phyloP scores from a whole-genome alignment of 2,329 filamentous ascomycete genomes.

The Phialophora expanda region DNA sequence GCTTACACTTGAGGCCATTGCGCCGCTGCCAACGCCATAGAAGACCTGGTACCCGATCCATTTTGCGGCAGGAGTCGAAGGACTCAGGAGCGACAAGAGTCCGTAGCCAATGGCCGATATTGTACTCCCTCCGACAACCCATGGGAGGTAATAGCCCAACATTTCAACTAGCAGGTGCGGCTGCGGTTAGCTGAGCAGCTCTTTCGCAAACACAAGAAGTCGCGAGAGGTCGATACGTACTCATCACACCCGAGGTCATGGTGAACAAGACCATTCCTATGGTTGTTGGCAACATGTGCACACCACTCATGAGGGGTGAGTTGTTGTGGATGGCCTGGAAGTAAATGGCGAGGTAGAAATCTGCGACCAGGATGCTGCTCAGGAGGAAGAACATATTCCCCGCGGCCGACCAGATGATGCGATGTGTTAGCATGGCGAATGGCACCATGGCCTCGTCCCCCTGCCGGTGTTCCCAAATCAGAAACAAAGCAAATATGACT shows the following conservation, averaged over 20 bases:
- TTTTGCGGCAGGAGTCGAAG: conserved; percentile 32
- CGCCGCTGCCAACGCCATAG: conserved; percentile 6
- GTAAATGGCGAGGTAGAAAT: conserved; percentile 48
- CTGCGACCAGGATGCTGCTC: conserved; percentile 40
- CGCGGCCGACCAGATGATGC: conserved; percentile 43
- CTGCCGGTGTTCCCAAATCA: conserved; percentile 45
- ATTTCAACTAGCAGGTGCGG: background rate
- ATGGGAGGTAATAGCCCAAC: conserved; percentile 26
- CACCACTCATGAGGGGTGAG: conserved; percentile 47
- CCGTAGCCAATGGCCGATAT: conserved; percentile 33
- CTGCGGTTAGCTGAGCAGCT: background rate
- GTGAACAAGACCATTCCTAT: conserved; percentile 31
- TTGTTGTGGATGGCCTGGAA: conserved; percentile 50
- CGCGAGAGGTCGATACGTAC: conserved; percentile 10
- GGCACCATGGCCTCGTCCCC: conserved; percentile 39
- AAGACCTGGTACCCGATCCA: conserved; percentile 46
- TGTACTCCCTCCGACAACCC: conserved; percentile 9
- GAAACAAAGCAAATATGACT: conserved; percentile 47
- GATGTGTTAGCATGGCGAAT: conserved; percentile 45
- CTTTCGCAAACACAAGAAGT: conserved; percentile 4
- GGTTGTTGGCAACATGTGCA: conserved; percentile 48
- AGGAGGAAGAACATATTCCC: conserved; percentile 41
- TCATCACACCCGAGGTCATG: conserved; percentile 15
- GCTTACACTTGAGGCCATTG: conserved; percentile 15
- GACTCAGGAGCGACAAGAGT: conserved; percentile 35